These are phyloP conservation scores for Astrothelium subdiscretum DNA, from an alignment of 495 filamentous ascomycete genomes.

Conservation along the genomic window DNA sequence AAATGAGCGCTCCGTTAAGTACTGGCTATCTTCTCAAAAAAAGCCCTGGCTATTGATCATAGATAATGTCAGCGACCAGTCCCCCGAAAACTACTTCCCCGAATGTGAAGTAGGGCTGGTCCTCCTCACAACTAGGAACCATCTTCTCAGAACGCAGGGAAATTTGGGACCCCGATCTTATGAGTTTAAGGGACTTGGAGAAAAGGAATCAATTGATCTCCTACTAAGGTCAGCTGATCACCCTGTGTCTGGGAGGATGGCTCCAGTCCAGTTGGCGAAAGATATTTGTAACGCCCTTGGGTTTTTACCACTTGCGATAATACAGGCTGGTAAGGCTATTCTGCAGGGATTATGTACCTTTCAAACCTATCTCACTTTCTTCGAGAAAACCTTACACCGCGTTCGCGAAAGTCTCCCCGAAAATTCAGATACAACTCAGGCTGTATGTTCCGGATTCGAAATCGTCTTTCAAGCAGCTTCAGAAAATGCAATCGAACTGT, in stretches of 20 bases:
- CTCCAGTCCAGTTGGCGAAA: neutral
- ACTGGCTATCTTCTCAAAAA: constrained; percentile 25
- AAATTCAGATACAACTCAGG: neutral
- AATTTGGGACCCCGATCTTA: constrained; percentile 21
- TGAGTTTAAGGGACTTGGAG: constrained; percentile 25
- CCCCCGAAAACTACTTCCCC: constrained; percentile 28
- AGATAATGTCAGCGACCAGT: constrained; percentile 36
- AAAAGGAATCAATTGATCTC: constrained; percentile 27
- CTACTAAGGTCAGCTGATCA: constrained; percentile 27
- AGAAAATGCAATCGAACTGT: constrained; percentile 18
- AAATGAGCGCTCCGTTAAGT: constrained; percentile 19
- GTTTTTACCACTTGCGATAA: constrained; percentile 21
- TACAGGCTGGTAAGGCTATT: constrained; percentile 20
- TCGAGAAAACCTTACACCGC: neutral
- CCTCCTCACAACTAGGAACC: constrained; percentile 33
- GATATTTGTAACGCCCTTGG: constrained; percentile 7
- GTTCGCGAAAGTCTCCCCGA: neutral
- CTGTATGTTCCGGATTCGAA: constrained; percentile 23
- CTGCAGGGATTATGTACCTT: constrained; percentile 7
- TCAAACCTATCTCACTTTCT: constrained; percentile 6
- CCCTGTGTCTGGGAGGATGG: constrained; percentile 4
- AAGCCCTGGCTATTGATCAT: constrained; percentile 35
- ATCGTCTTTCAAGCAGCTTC: constrained; percentile 18
- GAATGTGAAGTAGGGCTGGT: constrained; percentile 24
- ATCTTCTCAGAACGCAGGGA: constrained; percentile 22